Evolutionary conservation across 2,329 filamentous ascomycete species (phyloP).

Genomic region (Colletotrichum costaricense): DNA sequence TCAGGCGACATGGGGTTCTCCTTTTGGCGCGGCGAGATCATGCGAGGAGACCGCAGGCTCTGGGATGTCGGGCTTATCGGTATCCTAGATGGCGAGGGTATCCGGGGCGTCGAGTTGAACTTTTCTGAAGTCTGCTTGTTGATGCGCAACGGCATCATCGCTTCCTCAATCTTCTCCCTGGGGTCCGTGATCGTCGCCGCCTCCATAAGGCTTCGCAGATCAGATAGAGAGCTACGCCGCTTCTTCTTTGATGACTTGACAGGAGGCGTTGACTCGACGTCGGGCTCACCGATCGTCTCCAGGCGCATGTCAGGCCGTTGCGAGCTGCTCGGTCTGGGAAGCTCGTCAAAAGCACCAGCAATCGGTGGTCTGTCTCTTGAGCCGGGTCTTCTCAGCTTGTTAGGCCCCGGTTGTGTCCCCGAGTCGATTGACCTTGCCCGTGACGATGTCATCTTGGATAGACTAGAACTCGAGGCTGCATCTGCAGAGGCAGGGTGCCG

Average conservation of each 20-base stretch:
- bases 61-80: conserved; percentile 61
- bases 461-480: conserved; percentile 66
- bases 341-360: conserved; percentile 71
- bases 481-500: conserved; percentile 71
- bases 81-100: conserved; percentile 60
- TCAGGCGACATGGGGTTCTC: conserved; percentile 51
- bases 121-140: conserved; percentile 67
- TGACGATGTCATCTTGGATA: conserved; percentile 72
- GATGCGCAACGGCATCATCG: conserved; percentile 61
- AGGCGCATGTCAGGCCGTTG: conserved; percentile 66
- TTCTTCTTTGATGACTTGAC: conserved; percentile 74
- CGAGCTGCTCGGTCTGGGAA: conserved; percentile 66
- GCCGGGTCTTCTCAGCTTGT: conserved; percentile 61
- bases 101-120: conserved; percentile 64
- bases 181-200: conserved; percentile 64
- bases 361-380: conserved; percentile 72
- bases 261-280: conserved; percentile 44
- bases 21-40: conserved; percentile 50
- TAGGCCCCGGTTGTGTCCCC: conserved; percentile 61
- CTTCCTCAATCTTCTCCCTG: conserved; percentile 47
- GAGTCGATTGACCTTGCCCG: conserved; percentile 85
- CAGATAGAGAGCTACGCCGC: conserved; percentile 90
- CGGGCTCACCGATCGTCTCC: conserved; percentile 71
- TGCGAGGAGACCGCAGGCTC: conserved; percentile 52
- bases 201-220: conserved; percentile 78